phyloP scores from a whole-genome alignment of 768 basidiomycete genomes.

The Trametes elegans region DNA sequence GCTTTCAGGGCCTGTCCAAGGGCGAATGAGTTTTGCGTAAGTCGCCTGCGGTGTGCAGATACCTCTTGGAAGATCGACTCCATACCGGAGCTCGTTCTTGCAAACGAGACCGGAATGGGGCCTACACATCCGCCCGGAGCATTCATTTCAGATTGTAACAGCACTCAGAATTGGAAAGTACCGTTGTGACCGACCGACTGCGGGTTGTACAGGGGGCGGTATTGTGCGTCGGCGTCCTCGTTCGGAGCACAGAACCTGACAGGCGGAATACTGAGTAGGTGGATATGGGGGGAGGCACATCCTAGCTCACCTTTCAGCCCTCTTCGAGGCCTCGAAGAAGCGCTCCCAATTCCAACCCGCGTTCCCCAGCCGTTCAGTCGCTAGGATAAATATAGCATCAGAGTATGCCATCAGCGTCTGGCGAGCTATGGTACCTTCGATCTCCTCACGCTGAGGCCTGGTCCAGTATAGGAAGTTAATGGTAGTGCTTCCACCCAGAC shows the following conservation, averaged over 20 bases:
- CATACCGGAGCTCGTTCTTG: neutral
- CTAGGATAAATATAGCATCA: too few relatives aligned
- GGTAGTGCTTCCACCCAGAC: slow-evolving; percentile 40
- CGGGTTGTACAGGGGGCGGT: neutral
- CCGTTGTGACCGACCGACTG: slow-evolving; percentile 13
- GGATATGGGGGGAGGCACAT: neutral
- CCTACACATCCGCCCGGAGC: too few relatives aligned
- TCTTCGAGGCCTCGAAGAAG: slow-evolving; percentile 33
- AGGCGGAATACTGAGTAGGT: neutral
- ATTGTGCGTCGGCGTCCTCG: neutral
- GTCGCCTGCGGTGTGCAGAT: neutral
- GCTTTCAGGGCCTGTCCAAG: slow-evolving; percentile 10
- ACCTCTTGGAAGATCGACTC: slow-evolving; percentile 20
- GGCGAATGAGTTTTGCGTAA: neutral
- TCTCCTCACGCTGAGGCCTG: slow-evolving; percentile 29
- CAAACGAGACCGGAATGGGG: slow-evolving; percentile 16
- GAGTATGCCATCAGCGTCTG: neutral
- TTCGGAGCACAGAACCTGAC: neutral
- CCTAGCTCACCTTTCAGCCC: slow-evolving; percentile 28
- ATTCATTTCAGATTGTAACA: too few relatives aligned
- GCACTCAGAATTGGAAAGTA: neutral
- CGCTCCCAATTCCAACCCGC: slow-evolving; percentile 52
- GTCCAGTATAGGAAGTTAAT: slow-evolving; percentile 42
- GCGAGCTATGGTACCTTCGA: slow-evolving; percentile 27
- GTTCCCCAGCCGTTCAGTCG: slow-evolving; percentile 50